Evolutionary conservation across 164 flowering plant genomes (phyloP).

Genomic region (Macadamia integrifolia): DNA sequence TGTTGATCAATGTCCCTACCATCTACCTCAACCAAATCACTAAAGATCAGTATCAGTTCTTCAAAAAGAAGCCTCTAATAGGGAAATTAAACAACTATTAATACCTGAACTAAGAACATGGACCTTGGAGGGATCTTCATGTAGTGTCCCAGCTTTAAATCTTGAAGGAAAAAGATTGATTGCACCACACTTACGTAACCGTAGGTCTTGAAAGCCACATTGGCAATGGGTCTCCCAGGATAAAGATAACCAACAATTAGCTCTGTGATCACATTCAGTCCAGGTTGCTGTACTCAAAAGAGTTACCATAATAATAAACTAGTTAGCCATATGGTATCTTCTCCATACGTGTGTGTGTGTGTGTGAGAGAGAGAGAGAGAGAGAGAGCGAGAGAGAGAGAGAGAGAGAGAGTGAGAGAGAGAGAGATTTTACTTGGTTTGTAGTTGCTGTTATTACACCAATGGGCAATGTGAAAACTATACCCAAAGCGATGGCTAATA

Average conservation of each 20-base stretch:
- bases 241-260: conserved; percentile 54
- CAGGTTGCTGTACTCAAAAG: conserved; percentile 36
- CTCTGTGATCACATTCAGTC: conserved; percentile 58
- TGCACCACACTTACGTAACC: conserved; percentile 50
- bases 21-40: conserved; percentile 21
- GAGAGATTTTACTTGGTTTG: conserved; percentile 35
- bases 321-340: too few relatives aligned
- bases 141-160: conserved; percentile 72
- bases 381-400: too few relatives aligned
- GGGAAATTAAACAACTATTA: too few relatives aligned
- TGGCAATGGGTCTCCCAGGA: conserved; percentile 63
- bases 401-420: too few relatives aligned
- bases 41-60: background rate
- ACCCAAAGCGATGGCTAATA: conserved; percentile 35
- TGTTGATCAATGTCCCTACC: conserved; percentile 49
- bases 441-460: conserved; percentile 51
- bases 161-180: conserved; percentile 40
- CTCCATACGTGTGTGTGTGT: too few relatives aligned
- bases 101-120: conserved; percentile 71
- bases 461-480: conserved; percentile 50
- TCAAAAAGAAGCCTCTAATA: too few relatives aligned
- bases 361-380: too few relatives aligned
- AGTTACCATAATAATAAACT: too few relatives aligned
- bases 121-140: conserved; percentile 77
- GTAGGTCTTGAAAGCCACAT: conserved; percentile 57